phyloP scores from a whole-genome alignment of 106 monocot species.

The Dioscorea zingiberensis region DNA sequence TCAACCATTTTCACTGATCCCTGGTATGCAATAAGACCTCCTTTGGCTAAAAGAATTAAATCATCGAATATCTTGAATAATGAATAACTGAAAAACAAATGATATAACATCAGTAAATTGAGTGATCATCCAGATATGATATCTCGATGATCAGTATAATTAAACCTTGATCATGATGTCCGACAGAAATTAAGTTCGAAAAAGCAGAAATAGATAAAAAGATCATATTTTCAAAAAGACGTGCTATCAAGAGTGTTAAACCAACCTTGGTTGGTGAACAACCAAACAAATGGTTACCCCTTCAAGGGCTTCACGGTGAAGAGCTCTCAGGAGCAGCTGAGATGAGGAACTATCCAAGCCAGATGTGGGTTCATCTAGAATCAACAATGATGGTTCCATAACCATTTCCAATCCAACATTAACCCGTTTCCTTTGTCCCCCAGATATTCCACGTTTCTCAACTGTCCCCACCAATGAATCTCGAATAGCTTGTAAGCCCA shows the following conservation, averaged over 20 bases:
- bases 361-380: conserved; percentile 96
- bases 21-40: conserved; percentile 61
- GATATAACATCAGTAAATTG: no score
- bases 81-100: conserved; percentile 34
- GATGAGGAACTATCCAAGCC: conserved; percentile 96
- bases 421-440: conserved; percentile 92
- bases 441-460: conserved; percentile 91
- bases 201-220: not conserved
- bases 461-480: conserved; percentile 94
- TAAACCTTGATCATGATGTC: no score
- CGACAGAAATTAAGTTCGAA: no score
- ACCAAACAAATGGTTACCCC: conserved; percentile 91
- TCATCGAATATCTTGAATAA: conserved; percentile 74
- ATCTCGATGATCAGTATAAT: no score
- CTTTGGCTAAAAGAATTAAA: conserved; percentile 64
- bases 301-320: conserved; percentile 88
- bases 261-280: conserved; percentile 96
- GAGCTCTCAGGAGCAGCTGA: conserved; percentile 74
- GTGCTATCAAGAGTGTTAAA: conserved; percentile 2
- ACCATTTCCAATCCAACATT: conserved; percentile 98
- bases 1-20: conserved; percentile 55
- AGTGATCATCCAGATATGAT: no score
- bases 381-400: conserved; percentile 89
- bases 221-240: not conserved
- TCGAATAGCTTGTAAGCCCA: conserved; percentile 70